Percentiles rank a stretch among this genome's conserved stretches.
Evolutionary conservation across 768 basidiomycete species (phyloP).

Genomic region (Gyrodon lividus): DNA sequence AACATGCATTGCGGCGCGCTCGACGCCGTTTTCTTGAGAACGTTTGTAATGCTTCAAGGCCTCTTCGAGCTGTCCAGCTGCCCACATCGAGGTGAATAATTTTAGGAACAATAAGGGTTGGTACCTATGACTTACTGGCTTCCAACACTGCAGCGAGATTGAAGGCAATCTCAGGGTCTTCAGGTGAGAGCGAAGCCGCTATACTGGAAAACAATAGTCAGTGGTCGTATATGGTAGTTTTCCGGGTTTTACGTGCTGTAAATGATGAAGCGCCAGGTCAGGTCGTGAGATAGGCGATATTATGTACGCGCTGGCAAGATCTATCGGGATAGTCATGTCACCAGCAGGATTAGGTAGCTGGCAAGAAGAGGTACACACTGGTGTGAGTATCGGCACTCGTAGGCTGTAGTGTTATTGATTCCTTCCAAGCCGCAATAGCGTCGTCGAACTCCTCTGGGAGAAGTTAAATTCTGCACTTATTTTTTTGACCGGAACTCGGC

Average conservation of each 20-base stretch:
- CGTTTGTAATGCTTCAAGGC: slow-evolving; percentile 80
- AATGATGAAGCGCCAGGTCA: slow-evolving; percentile 83
- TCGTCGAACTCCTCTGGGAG: slow-evolving; percentile 79
- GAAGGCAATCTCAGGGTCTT: slow-evolving; percentile 90
- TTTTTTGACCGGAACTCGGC: slow-evolving; percentile 30
- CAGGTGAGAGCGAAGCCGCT: slow-evolving; percentile 78
- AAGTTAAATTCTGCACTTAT: slow-evolving; percentile 14
- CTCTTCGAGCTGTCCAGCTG: slow-evolving; percentile 79
- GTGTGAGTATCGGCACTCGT: slow-evolving; percentile 85
- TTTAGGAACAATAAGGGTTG: slow-evolving; percentile 36
- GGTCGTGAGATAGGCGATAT: slow-evolving; percentile 77
- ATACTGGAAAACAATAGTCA: slow-evolving; percentile 53
- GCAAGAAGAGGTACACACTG: slow-evolving; percentile 49
- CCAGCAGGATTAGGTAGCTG: slow-evolving; percentile 13
- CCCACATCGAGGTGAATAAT: slow-evolving; percentile 26
- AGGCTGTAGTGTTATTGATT: slow-evolving; percentile 77
- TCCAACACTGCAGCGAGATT: slow-evolving; percentile 89
- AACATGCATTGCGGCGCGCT: slow-evolving; percentile 79
- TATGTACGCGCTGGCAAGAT: slow-evolving; percentile 88
- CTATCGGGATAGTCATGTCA: slow-evolving; percentile 40
- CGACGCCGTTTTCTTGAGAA: slow-evolving; percentile 74
- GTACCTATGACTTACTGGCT: slow-evolving; percentile 59
- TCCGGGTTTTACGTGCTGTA: slow-evolving; percentile 53
- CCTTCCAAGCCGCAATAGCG: slow-evolving; percentile 84
- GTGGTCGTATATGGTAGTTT: slow-evolving; percentile 28